These are phyloP conservation scores for Psidium friedrichsthalianum DNA, from an alignment of 345 rosid species.

Conservation along the genomic window DNA sequence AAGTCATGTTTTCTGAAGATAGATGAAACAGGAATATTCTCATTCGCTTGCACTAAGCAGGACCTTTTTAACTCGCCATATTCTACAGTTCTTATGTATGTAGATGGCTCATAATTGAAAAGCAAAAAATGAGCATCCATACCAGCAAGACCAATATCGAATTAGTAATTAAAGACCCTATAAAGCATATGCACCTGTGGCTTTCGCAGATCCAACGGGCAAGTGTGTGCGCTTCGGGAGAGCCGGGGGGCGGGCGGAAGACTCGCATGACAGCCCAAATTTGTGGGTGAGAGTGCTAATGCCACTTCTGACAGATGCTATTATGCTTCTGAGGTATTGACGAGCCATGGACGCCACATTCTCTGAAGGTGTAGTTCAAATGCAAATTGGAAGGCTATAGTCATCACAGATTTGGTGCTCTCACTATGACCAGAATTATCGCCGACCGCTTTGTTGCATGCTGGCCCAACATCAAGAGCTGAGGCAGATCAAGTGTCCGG, in stretches of 20 bases:
- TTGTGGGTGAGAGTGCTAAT: constrained; percentile 81
- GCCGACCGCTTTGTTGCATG: constrained; percentile 45
- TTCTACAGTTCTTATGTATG: not conserved
- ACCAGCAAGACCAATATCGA: not conserved
- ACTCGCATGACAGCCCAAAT: constrained; percentile 44
- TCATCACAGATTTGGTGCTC: constrained; percentile 81
- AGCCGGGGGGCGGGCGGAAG: constrained; percentile 56
- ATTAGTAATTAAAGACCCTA: not conserved
- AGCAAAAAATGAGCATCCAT: not conserved
- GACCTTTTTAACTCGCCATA: not conserved
- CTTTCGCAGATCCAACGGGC: constrained; percentile 87
- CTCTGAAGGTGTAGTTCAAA: constrained; percentile 85
- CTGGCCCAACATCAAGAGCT: constrained; percentile 64
- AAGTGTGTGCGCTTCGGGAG: constrained; percentile 87
- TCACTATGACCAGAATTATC: constrained; percentile 43
- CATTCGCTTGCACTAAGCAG: not conserved
- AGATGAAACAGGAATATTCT: not conserved
- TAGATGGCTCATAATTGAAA: not conserved
- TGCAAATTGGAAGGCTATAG: constrained; percentile 90
- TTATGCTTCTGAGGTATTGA: constrained; percentile 77
- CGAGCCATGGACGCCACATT: constrained; percentile 85
- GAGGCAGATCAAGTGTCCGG: constrained; percentile 92
- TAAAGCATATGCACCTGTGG: constrained; percentile 30
- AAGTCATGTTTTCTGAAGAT: not conserved
- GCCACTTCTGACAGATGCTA: constrained; percentile 93